Conservation (phyloP, 2,329 filamentous ascomycete species). For the Epichloe bromicola region DNA sequence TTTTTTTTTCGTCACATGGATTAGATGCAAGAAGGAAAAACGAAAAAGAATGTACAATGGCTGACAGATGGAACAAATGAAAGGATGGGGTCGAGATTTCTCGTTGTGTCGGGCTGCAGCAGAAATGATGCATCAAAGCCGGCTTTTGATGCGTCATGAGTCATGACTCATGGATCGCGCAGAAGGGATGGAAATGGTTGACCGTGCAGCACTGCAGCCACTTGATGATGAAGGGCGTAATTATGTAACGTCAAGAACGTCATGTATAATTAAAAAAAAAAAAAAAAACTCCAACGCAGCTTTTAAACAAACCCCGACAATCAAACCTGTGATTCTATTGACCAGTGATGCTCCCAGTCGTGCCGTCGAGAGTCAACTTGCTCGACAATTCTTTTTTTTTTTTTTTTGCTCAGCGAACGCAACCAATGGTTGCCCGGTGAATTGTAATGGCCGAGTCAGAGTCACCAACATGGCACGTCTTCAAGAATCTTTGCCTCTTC, state of each 20-base stretch:
- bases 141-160: not conserved
- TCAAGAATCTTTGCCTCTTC: conserved; percentile 14
- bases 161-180: not conserved
- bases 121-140: not conserved
- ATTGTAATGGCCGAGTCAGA: conserved; percentile 1
- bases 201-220: not conserved
- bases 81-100: conserved; percentile 58
- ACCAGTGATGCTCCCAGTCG: too few species aligned
- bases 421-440: not conserved
- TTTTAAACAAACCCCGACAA: too few species aligned
- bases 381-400: too few species aligned
- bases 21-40: too few species aligned
- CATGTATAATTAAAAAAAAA: not conserved
- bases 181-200: not conserved
- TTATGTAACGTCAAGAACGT: not conserved
- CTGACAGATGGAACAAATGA: not conserved
- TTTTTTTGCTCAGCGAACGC: not conserved
- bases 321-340: too few species aligned
- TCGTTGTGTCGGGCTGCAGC: conserved; percentile 25
- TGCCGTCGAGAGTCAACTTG: too few species aligned
- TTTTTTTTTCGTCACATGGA: not conserved
- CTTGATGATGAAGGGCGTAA: too few species aligned
- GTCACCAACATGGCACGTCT: conserved; percentile 7
- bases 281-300: not conserved
- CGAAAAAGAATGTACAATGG: not conserved